Evolutionary conservation across 2,329 filamentous ascomycete genomes (phyloP).

Genomic region (Chaetomiaceae sp.): DNA sequence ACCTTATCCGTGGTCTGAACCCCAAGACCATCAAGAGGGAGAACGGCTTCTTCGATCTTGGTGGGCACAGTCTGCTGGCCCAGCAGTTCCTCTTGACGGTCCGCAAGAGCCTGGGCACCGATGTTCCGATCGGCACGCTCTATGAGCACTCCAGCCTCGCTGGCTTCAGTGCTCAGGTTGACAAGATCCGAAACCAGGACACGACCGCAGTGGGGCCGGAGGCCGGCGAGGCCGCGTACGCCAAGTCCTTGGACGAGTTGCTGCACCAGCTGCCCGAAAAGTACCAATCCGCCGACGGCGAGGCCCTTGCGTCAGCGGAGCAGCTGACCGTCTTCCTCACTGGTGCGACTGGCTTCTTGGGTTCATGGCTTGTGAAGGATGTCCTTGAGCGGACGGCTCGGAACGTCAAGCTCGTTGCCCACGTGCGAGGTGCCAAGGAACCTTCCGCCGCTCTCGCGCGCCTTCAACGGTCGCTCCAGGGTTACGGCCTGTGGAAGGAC

Average conservation of each 20-base stretch:
- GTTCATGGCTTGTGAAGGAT: conserved; percentile 73
- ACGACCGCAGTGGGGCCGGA: conserved; percentile 27
- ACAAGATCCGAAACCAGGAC: conserved; percentile 33
- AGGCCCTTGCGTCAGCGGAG: conserved; percentile 26
- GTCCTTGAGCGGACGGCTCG: conserved; percentile 58
- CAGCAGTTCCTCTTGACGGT: conserved; percentile 75
- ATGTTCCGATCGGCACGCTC: conserved; percentile 67
- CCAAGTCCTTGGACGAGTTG: conserved; percentile 46
- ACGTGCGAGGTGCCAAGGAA: conserved; percentile 66
- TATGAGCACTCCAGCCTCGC: conserved; percentile 57
- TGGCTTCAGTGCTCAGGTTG: conserved; percentile 49
- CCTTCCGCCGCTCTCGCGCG: conserved; percentile 57
- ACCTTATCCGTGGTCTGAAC: conserved; percentile 62
- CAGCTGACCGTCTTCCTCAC: conserved; percentile 69
- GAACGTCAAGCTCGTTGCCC: conserved; percentile 62
- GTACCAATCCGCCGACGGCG: conserved; percentile 32
- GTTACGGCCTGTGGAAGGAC: conserved; percentile 75
- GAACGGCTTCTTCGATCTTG: conserved; percentile 71
- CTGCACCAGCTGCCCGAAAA: conserved; percentile 36
- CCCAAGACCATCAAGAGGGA: conserved; percentile 59
- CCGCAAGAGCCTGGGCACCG: conserved; percentile 34
- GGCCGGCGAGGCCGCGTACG: conserved; percentile 43
- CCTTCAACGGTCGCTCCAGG: conserved; percentile 62
- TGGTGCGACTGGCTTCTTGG: conserved; percentile 86
- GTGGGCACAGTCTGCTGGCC: conserved; percentile 75